Conservation (phyloP, 2,329 filamentous ascomycete species). For the Hymenoscyphus linearis region DNA sequence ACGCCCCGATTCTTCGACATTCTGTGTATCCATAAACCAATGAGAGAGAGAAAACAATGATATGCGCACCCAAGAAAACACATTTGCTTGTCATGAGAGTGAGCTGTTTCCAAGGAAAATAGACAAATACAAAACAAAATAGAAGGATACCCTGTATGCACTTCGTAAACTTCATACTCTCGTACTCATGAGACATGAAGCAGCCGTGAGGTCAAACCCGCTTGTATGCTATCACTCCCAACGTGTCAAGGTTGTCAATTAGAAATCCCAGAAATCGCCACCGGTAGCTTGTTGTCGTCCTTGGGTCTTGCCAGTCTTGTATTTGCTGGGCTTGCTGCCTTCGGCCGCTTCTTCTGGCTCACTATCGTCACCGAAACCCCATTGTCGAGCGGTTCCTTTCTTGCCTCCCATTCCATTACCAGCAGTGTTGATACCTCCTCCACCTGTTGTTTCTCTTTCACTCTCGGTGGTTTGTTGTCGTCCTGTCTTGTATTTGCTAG, state of each 20-base stretch:
- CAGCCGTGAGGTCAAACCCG: neutral
- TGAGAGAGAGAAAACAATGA: neutral
- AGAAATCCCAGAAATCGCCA: conserved; percentile 36
- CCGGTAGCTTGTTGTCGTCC: conserved; percentile 26
- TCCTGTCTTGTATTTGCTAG: conserved; percentile 26
- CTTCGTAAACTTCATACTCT: conserved; percentile 1
- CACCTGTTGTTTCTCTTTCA: no score
- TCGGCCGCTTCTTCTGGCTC: conserved; percentile 37
- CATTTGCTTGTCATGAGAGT: neutral
- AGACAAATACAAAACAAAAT: neutral
- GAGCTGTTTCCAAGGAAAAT: neutral
- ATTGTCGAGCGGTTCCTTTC: conserved; percentile 36
- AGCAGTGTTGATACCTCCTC: conserved; percentile 23
- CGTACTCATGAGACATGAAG: conserved; percentile 4
- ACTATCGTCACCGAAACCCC: conserved; percentile 52
- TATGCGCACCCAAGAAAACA: neutral
- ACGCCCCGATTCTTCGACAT: neutral
- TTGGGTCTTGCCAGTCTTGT: conserved; percentile 25
- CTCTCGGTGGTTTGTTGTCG: conserved; percentile 24
- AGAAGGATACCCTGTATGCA: neutral
- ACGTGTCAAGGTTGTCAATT: conserved; percentile 4
- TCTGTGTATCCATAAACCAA: neutral
- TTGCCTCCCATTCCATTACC: conserved; percentile 28
- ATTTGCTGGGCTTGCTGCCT: conserved; percentile 25
- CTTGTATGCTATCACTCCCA: neutral